phyloP scores from a whole-genome alignment of 2,329 filamentous ascomycete species.

The Colletotrichum sansevieriae region DNA sequence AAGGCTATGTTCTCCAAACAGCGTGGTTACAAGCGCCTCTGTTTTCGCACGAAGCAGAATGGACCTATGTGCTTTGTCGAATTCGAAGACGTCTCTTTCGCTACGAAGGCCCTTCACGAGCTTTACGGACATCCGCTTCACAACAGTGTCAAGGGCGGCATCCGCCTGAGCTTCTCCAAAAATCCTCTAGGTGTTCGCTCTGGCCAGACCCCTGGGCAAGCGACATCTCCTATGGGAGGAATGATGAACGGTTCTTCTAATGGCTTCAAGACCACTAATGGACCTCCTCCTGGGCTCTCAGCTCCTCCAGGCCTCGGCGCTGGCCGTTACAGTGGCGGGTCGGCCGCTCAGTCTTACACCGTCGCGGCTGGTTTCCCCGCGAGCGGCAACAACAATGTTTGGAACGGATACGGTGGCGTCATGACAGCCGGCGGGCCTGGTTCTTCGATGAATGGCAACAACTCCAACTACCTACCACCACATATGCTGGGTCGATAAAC shows the following conservation, averaged over 20 bases:
- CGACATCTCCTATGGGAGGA: slow-evolving; percentile 66
- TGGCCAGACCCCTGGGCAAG: slow-evolving; percentile 69
- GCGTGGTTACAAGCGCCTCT: slow-evolving; percentile 93
- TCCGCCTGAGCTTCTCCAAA: slow-evolving; percentile 96
- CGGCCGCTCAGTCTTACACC: slow-evolving; percentile 36
- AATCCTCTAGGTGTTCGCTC: slow-evolving; percentile 94
- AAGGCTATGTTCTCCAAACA: slow-evolving; percentile 94
- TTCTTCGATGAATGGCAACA: slow-evolving; percentile 43
- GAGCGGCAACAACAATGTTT: slow-evolving; percentile 43
- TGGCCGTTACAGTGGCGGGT: slow-evolving; percentile 45
- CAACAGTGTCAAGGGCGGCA: slow-evolving; percentile 94
- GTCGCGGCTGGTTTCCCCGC: slow-evolving; percentile 40
- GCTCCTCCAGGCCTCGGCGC: slow-evolving; percentile 78
- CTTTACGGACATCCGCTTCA: slow-evolving; percentile 89
- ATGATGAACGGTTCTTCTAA: slow-evolving; percentile 66
- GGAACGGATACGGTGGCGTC: slow-evolving; percentile 35
- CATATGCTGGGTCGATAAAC: slow-evolving; percentile 52
- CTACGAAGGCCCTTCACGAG: slow-evolving; percentile 90
- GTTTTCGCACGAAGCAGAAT: slow-evolving; percentile 94
- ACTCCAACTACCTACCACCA: slow-evolving; percentile 47
- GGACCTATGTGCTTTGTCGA: slow-evolving; percentile 99
- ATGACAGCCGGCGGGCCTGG: slow-evolving; percentile 43
- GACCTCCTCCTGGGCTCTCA: slow-evolving; percentile 85
- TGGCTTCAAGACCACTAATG: slow-evolving; percentile 76
- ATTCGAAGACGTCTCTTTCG: slow-evolving; percentile 93